Evolutionary conservation across 2,329 filamentous ascomycete genomes (phyloP), one percentile per base, ranked within the genome.

Genomic region (Sphaerulina populicola): DNA sequence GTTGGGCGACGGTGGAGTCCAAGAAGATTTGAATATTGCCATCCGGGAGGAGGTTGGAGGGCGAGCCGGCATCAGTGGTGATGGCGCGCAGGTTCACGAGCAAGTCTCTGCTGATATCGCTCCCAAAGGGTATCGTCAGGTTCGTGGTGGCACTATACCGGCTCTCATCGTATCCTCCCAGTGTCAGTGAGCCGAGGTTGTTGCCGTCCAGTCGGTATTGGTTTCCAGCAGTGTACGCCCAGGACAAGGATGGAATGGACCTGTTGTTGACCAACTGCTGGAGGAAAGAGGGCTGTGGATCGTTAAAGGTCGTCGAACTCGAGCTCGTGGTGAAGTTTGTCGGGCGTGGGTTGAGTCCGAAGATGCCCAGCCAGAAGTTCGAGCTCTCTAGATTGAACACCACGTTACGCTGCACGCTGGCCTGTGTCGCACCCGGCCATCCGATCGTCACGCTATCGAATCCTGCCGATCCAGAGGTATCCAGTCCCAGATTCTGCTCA

Each of bases 1-100:
- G 68, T 57, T 79, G 81, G 1, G 81, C 78, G 1, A 81, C 79
- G 0, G 80, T 79, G 54, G 78, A 81, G 63, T 86, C 82, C 50
- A 87, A 77, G 47, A 79, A 61, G 18, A 78, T 77, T 11, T 57
- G 57, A 10, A 68, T 64, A 2, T 54, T 44, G 6, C 65, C 62
- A 38, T 62, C 60, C 0, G 63, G 63, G 1, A 66, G 51, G 10
- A 66, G 55, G 41, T 59, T 56, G 1, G 56, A 53, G n/a, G 56
- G 54, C 12, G 58, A 54, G 15, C 52, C 54, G 4, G 47, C 44
- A 42, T 61, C 61, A 4, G 59, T 60, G 1, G 57, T 62, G 44
- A 69, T 64, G 4, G 54, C 45, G 43, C 62, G 59, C 8, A 70
- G 53, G 36, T 62, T 63, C 21, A 69, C 62, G 6, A 68, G 56